A percentile compares a stretch with the other conserved stretches of the same genome.
Conservation (phyloP, 2,329 filamentous ascomycete species). For the Metarhizium brunneum region DNA sequence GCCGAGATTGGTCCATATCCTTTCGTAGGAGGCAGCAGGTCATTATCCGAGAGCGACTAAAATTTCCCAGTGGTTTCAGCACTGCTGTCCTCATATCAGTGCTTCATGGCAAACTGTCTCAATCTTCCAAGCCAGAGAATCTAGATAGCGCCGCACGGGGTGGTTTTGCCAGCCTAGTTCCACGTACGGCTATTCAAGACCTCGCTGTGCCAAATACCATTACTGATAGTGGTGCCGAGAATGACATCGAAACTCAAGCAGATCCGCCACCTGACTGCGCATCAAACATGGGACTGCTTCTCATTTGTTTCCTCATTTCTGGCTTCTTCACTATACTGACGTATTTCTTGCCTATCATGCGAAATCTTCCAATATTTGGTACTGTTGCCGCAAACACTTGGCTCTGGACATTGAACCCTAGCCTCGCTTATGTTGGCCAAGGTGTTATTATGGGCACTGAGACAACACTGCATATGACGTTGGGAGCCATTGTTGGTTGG, state of each 20-base stretch:
- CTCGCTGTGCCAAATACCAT: background rate
- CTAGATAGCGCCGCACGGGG: constrained; percentile 27
- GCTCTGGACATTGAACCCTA: constrained; percentile 95
- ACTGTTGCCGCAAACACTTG: constrained; percentile 63
- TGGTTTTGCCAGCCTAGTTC: constrained; percentile 33
- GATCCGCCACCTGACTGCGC: constrained; percentile 22
- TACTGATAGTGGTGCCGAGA: background rate
- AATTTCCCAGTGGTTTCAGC: constrained; percentile 91
- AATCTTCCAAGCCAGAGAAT: constrained; percentile 22
- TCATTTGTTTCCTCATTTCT: constrained; percentile 49
- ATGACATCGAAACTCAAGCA: background rate
- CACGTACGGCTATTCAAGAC: constrained; percentile 15
- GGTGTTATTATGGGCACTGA: constrained; percentile 97
- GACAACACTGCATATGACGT: constrained; percentile 90
- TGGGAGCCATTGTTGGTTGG: constrained; percentile 87
- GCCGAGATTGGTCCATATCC: background rate
- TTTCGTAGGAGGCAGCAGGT: constrained; percentile 62
- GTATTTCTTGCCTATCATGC: constrained; percentile 81
- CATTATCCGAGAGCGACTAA: constrained; percentile 83
- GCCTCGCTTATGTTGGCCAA: constrained; percentile 93
- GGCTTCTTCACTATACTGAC: constrained; percentile 68
- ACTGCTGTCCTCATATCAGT: constrained; percentile 90
- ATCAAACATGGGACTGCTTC: constrained; percentile 43
- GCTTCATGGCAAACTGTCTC: constrained; percentile 55
- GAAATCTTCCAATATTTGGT: constrained; percentile 83